Base-by-base conservation (phyloP, 176 grass and related monocot genomes). In the Saccharum officinarum region DNA sequence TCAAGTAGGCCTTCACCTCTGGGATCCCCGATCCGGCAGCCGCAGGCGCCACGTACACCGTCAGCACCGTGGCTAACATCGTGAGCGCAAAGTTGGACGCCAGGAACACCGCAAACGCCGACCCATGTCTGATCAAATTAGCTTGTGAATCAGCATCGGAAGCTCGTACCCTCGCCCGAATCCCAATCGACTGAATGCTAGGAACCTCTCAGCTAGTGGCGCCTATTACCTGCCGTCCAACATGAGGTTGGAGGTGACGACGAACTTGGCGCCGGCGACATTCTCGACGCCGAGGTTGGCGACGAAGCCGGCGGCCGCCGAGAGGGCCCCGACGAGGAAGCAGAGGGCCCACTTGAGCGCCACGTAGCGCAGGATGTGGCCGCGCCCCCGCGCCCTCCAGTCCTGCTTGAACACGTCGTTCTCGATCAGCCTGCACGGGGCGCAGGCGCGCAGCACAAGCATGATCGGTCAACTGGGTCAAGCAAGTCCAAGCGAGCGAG, bases 401-500 rank as follows among this genome's bases (percentile, higher is more conserved):
- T 95, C 93, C 86, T 98, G 96, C 87, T 92, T 88, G 92, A 98
- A 93, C 84, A 95, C 80, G 25, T 98, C 91, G 83, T 95, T 98
- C 73, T 98, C 93, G 49, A 98, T 91, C 79, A 98, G 62, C 79
- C 95, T 98, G 90, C 75, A 69, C 61, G 33, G 18, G 10, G 47
- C 47, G 36, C 4, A 37, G 36, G 36, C 33, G 8, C 44, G 3
- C 30, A 12, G 13, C 71, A 30, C 55, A 9, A 6, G 2, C 15
- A 13, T 50, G 31, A 4, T 28, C 69, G 40, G 52, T 47, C 49
- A 23, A 65, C 3, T 4, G 23, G 72, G 52, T 37, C 15, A 75
- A 11, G 57, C 57, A 61, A 4, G 7, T 30, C 54, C 20, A n/a
- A 66, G 44, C 37, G 31, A 33, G 54, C n/a, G 68, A 84, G 44